phyloP scores from a whole-genome alignment of 2,329 filamentous ascomycete genomes.

The Immersiporthe knoxdaviesiana region DNA sequence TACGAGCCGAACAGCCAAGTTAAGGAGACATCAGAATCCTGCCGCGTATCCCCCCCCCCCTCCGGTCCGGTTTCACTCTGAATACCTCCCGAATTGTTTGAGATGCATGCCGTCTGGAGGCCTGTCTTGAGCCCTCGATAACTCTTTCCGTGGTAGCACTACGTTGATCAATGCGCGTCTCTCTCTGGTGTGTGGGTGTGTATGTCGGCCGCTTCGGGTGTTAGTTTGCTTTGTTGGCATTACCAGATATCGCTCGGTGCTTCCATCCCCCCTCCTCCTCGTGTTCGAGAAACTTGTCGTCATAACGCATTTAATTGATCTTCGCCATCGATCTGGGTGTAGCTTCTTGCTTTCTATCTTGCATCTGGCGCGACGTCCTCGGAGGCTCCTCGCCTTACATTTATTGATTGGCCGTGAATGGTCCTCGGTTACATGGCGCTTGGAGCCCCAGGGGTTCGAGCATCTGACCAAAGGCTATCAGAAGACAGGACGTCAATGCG shows the following conservation, averaged over 20 bases:
- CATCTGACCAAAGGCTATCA: slow-evolving; percentile 5
- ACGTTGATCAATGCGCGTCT: slow-evolving; percentile 12
- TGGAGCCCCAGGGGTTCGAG: not conserved
- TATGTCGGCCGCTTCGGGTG: slow-evolving; percentile 7
- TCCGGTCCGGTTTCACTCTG: not conserved
- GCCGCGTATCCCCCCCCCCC: not conserved
- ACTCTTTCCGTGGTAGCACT: slow-evolving; percentile 23
- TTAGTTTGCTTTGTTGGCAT: not conserved
- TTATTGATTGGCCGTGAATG: not conserved
- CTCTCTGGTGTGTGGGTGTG: slow-evolving; percentile 6
- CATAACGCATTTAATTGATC: not conserved
- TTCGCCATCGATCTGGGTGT: not conserved
- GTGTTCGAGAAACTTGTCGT: not conserved
- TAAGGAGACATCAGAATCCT: not conserved
- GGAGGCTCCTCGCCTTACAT: not conserved
- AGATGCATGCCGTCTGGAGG: not conserved
- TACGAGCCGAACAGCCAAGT: not conserved
- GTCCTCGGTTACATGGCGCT: slow-evolving; percentile 2
- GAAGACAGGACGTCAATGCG: not conserved
- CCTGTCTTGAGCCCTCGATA: slow-evolving; percentile 7
- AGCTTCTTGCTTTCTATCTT: not conserved
- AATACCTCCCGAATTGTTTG: not conserved
- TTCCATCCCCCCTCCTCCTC: not conserved
- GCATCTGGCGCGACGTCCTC: not conserved
- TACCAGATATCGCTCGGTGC: not conserved